These are phyloP conservation scores for Vinca major DNA, from an alignment of 305 asterid species.

Conservation along the genomic window DNA sequence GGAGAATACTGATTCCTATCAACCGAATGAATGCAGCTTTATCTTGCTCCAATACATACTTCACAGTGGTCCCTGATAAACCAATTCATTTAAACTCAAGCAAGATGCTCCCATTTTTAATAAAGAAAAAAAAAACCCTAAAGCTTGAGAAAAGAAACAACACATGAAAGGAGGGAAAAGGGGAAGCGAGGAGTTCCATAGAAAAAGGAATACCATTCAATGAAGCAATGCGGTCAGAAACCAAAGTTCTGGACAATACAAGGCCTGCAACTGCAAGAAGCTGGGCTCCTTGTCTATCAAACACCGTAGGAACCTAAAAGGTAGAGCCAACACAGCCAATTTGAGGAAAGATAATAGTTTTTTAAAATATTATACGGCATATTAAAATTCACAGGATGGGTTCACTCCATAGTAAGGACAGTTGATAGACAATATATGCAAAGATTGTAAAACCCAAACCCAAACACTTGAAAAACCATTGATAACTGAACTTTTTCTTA, in stretches of 20 bases:
- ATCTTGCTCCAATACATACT: conserved; percentile 90
- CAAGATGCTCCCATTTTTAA: conserved; percentile 8
- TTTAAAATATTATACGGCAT: background rate
- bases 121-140: no score
- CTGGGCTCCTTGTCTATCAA: conserved; percentile 92
- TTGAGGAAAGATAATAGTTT: conserved; percentile 10
- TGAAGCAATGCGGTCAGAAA: conserved; percentile 97
- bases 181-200: conserved; percentile 13
- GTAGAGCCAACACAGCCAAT: conserved; percentile 19
- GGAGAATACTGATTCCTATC: conserved; percentile 92
- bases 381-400: background rate
- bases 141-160: no score
- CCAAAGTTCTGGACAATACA: conserved; percentile 88
- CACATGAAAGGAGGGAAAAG: background rate
- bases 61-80: conserved; percentile 84
- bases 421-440: background rate
- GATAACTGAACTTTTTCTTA: no score
- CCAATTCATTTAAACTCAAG: conserved; percentile 18
- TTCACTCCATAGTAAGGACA: background rate
- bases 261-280: conserved; percentile 84
- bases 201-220: conserved; percentile 59
- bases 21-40: conserved; percentile 76
- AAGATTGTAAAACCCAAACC: background rate
- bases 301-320: conserved; percentile 71
- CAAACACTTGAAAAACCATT: no score